Conservation (phyloP, 2,329 filamentous ascomycete species). For the Ophiostoma perfectum region DNA sequence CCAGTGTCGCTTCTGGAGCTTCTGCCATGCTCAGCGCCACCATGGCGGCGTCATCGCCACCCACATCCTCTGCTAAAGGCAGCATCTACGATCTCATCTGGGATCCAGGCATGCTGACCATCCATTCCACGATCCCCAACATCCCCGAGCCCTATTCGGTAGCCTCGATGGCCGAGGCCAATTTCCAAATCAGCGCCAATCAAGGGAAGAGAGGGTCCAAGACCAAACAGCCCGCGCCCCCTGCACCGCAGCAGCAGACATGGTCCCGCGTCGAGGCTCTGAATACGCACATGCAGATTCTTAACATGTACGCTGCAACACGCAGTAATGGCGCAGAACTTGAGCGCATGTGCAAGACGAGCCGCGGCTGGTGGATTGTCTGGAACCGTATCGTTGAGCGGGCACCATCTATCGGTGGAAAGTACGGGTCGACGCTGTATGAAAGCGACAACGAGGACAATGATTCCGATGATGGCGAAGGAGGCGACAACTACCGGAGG, state of each 20-base stretch:
- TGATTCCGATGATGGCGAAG: constrained; percentile 5
- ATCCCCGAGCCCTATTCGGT: constrained; percentile 48
- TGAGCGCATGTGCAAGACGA: constrained; percentile 61
- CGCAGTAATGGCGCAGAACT: constrained; percentile 41
- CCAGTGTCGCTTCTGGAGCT: constrained; percentile 32
- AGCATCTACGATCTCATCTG: constrained; percentile 59
- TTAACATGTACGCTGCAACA: constrained; percentile 51
- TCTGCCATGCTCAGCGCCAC: constrained; percentile 17
- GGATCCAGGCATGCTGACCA: constrained; percentile 51
- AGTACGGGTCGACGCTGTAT: neutral
- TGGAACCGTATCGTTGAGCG: constrained; percentile 53
- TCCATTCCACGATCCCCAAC: constrained; percentile 61
- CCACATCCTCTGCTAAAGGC: constrained; percentile 24
- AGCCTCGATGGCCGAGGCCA: neutral
- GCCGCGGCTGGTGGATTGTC: constrained; percentile 63
- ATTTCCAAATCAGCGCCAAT: neutral
- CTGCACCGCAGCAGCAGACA: constrained; percentile 16
- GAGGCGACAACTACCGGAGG: constrained; percentile 5
- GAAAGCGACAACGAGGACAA: neutral
- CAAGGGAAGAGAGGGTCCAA: neutral
- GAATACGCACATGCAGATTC: constrained; percentile 59
- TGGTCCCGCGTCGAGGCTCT: constrained; percentile 61
- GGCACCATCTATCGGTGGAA: neutral
- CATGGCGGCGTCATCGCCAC: neutral
- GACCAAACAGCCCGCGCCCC: neutral